Evolutionary conservation across 2,329 filamentous ascomycete genomes (phyloP).

Genomic region (Paecilomyces sp.): DNA sequence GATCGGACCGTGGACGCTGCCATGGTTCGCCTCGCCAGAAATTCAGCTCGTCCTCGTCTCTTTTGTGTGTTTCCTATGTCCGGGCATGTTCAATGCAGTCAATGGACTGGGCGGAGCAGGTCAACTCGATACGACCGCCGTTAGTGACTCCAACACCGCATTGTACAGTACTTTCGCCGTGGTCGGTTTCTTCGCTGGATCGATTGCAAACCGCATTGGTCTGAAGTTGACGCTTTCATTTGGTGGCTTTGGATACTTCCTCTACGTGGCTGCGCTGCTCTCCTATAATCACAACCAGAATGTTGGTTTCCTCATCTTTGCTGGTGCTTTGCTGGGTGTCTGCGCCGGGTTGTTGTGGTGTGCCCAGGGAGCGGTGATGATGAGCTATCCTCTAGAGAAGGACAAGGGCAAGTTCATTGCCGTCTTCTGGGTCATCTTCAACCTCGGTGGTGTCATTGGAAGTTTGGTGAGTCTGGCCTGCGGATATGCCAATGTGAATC

Average conservation of each 20-base stretch:
- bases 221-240: constrained; percentile 37
- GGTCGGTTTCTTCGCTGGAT: constrained; percentile 56
- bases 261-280: constrained; percentile 44
- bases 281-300: constrained; percentile 46
- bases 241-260: constrained; percentile 41
- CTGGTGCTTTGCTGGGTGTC: constrained; percentile 43
- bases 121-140: constrained; percentile 49
- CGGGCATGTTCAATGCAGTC: constrained; percentile 66
- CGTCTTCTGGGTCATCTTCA: constrained; percentile 94
- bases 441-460: constrained; percentile 82
- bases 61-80: constrained; percentile 64
- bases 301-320: constrained; percentile 42
- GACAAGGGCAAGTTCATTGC: constrained; percentile 85
- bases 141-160: constrained; percentile 62
- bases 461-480: constrained; percentile 47
- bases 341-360: constrained; percentile 46
- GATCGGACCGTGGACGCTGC: constrained; percentile 47
- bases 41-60: constrained; percentile 65
- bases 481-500: background rate
- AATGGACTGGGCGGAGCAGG: constrained; percentile 60
- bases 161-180: constrained; percentile 66
- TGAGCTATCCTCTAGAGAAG: constrained; percentile 75
- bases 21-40: constrained; percentile 68
- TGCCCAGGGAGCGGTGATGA: constrained; percentile 50
- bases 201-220: constrained; percentile 39